A percentile compares a stretch with the other conserved stretches of the same genome.
These are phyloP conservation scores for Austroboletus niveus DNA, from an alignment of 1,284 basidiomycete species.

Conservation along the genomic window DNA sequence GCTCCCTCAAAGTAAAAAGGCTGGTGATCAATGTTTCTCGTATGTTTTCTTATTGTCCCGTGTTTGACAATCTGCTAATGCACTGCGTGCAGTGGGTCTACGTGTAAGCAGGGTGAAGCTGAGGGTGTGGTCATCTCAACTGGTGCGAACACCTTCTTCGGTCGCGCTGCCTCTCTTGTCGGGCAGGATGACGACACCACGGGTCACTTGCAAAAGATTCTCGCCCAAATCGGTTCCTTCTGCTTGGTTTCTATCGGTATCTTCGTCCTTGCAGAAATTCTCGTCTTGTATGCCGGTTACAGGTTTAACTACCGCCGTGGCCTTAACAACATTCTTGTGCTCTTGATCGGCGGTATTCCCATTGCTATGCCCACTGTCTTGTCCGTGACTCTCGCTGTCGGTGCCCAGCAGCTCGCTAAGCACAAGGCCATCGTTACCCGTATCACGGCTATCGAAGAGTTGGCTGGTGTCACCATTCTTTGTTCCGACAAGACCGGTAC, in stretches of 20 bases:
- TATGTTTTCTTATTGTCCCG: slow-evolving; percentile 41
- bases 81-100: slow-evolving; percentile 67
- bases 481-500: slow-evolving; percentile 99
- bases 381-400: slow-evolving; percentile 95
- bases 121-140: slow-evolving; percentile 97
- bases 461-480: slow-evolving; percentile 95
- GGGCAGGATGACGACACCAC: slow-evolving; percentile 95
- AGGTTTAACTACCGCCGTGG: slow-evolving; percentile 88
- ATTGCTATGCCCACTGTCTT: slow-evolving; percentile 98
- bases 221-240: slow-evolving; percentile 95
- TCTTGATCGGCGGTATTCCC: slow-evolving; percentile 98
- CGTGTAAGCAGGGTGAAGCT: slow-evolving; percentile 96
- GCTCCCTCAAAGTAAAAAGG: slow-evolving; percentile 87
- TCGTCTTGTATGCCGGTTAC: slow-evolving; percentile 87
- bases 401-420: slow-evolving; percentile 96
- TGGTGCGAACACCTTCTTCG: slow-evolving; percentile 95
- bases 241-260: slow-evolving; percentile 92
- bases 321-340: slow-evolving; percentile 94
- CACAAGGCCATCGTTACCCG: slow-evolving; percentile 98
- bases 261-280: slow-evolving; percentile 88
- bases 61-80: slow-evolving; percentile 2
- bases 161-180: slow-evolving; percentile 92
- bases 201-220: slow-evolving; percentile 97
- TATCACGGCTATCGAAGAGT: slow-evolving; percentile 97
- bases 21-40: slow-evolving; percentile 95